Evolutionary conservation across 495 filamentous ascomycete species (phyloP), one percentile per base, ranked within the genome.

Genomic region (Aspergillus nanangensis): DNA sequence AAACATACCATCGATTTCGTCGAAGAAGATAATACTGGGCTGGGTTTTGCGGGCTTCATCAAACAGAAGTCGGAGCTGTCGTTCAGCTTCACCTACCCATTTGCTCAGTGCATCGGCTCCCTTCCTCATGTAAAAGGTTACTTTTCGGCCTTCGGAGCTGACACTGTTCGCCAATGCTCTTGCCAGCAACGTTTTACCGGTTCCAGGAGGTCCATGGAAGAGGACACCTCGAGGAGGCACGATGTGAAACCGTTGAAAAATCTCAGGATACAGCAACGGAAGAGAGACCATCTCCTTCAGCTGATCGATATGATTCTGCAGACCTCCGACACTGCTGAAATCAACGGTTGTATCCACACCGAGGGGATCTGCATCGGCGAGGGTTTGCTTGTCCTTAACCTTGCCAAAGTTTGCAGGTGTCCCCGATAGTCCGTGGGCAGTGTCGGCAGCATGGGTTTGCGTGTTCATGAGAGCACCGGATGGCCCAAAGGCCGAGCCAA

Each of bases 91-190:
- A 59, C 93, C 93, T 45, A 97, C 94, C 93, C 93, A 98, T 70
- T 98, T 98, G 66, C 89, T 95, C 34, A 97, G 72, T 36, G 89
- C 90, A 75, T 98, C 93, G 25, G 91, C 94, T 45, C 94, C 93
- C 63, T 98, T 98, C 31, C 93, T 82, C 93, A 98, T 98, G 69
- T 96, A 98, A 53, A 98, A 98, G 0, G 88, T 96, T 38, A 98
- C 89, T 61, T 97, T 96, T 42, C 84, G 82, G 35, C 90, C 90
- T 44, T 90, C 84, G 2, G 79, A 77, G 54, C 78, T 83, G 40
- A 93, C 82, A 46, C 83, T 87, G 39, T 88, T 87, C 14, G 94
- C 90, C 15, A 98, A 73, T 35, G 93, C 93, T 51, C 93, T 81
- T 31, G 93, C 93, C 57, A 98, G 76, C 19, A 97, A 74, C 5